A percentile compares a stretch with the other conserved stretches of the same genome.
Evolutionary conservation across 202 grass and related monocot species (phyloP).

Genomic region (Bolboschoenoplectus hybrid): DNA sequence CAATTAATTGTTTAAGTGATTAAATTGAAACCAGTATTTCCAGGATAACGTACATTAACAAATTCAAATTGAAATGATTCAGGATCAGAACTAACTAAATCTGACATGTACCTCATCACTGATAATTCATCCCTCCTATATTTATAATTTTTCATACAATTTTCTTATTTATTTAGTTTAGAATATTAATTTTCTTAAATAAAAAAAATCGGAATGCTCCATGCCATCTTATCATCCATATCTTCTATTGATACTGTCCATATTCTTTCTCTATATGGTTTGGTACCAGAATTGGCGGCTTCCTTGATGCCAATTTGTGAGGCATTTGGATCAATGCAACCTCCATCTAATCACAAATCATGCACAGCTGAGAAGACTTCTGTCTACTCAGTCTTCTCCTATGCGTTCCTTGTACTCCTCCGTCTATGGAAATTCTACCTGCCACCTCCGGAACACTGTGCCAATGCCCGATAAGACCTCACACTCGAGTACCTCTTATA

Average conservation of each 20-base stretch:
- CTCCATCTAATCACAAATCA: constrained; percentile 50
- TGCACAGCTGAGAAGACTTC: constrained; percentile 56
- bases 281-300: constrained; percentile 80
- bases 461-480: constrained; percentile 41
- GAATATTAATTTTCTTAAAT: too few species aligned
- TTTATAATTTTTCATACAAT: too few species aligned
- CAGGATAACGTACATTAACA: too few species aligned
- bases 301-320: constrained; percentile 79
- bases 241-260: constrained; percentile 59
- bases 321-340: constrained; percentile 65
- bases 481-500: constrained; percentile 73
- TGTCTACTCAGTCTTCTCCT: constrained; percentile 75
- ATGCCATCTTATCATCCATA: too few species aligned
- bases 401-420: constrained; percentile 63
- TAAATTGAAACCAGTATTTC: too few species aligned
- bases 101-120: too few species aligned
- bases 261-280: constrained; percentile 76
- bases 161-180: too few species aligned
- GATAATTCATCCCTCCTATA: too few species aligned
- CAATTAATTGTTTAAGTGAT: too few species aligned
- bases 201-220: too few species aligned
- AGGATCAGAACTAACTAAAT: too few species aligned
- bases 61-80: too few species aligned
- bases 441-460: constrained; percentile 53
- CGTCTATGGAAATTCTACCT: constrained; percentile 75